phyloP scores from a whole-genome alignment of 177 flowering plant species.

The Vitis hybrid region DNA sequence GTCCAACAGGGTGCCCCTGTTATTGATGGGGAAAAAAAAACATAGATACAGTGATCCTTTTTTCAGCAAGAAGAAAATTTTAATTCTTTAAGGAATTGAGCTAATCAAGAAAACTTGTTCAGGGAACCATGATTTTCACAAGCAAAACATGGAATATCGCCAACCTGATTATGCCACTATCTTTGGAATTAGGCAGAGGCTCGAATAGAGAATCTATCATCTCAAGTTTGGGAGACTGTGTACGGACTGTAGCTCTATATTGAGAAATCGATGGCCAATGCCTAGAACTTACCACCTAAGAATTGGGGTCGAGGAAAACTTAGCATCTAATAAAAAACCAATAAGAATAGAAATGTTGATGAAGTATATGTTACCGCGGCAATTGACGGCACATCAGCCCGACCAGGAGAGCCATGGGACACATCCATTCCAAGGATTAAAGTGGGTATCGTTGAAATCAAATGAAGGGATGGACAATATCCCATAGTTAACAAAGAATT shows the following conservation, averaged over 20 bases:
- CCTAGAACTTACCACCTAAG: constrained; percentile 54
- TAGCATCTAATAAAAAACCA: no score
- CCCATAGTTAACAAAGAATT: constrained; percentile 56
- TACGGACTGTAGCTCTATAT: constrained; percentile 49
- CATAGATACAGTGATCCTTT: no score
- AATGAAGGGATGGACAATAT: constrained; percentile 32
- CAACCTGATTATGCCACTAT: constrained; percentile 41
- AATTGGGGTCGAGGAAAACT: neutral
- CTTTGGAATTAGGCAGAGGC: constrained; percentile 24
- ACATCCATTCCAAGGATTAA: constrained; percentile 84
- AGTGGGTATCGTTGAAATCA: constrained; percentile 58
- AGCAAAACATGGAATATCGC: neutral
- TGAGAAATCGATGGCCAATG: constrained; percentile 52
- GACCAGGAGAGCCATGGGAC: constrained; percentile 84
- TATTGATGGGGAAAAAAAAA: neutral
- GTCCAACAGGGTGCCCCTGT: constrained; percentile 38
- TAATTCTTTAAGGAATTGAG: no score
- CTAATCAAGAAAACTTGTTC: no score
- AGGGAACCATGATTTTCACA: no score
- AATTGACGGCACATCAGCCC: constrained; percentile 68
- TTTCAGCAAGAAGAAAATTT: no score
- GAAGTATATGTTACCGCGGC: constrained; percentile 34
- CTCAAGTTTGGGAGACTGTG: constrained; percentile 52
- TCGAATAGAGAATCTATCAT: constrained; percentile 46
- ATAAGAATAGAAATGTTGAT: no score